Conservation (phyloP, 352 stramenopile species). For the Pythium phragmitis region DNA sequence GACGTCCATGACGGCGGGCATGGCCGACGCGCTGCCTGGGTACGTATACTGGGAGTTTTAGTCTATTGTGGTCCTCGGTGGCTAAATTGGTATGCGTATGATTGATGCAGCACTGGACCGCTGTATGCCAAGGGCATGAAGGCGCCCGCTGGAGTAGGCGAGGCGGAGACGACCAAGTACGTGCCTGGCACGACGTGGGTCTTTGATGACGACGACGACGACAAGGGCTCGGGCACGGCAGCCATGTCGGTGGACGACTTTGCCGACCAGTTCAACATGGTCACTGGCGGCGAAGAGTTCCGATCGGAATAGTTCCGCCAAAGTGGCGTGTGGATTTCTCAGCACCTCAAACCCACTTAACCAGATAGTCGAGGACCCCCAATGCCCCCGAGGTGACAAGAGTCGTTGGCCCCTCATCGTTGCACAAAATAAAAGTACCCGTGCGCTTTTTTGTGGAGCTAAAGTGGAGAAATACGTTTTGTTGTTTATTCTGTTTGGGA, state of each 20-base stretch:
- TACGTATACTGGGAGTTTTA: slow-evolving; percentile 14
- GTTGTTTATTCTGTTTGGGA: not conserved
- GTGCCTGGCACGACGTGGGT: slow-evolving; percentile 89
- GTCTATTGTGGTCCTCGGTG: too few species aligned
- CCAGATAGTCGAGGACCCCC: slow-evolving; percentile 1
- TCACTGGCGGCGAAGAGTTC: slow-evolving; percentile 84
- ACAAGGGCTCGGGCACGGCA: slow-evolving; percentile 37
- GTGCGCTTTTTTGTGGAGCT: slow-evolving; percentile 9
- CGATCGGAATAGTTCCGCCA: slow-evolving; percentile 56
- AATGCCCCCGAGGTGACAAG: not conserved
- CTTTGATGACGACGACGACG: slow-evolving; percentile 78
- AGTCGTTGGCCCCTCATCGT: not conserved
- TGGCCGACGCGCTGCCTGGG: slow-evolving; percentile 79
- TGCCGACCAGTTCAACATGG: slow-evolving; percentile 84
- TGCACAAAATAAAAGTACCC: slow-evolving; percentile 21
- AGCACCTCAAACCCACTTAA: not conserved
- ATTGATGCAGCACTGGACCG: slow-evolving; percentile 52
- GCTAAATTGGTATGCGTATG: not conserved
- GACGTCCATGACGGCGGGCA: slow-evolving; percentile 83
- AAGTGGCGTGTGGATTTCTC: not conserved
- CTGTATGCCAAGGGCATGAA: slow-evolving; percentile 84
- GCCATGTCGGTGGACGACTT: slow-evolving; percentile 88
- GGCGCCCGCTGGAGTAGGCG: slow-evolving; percentile 50
- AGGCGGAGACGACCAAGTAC: slow-evolving; percentile 75
- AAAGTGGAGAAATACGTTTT: not conserved